These are phyloP conservation scores for Laburnicola sp. DNA, from an alignment of 2,329 filamentous ascomycete genomes.

Conservation along the genomic window DNA sequence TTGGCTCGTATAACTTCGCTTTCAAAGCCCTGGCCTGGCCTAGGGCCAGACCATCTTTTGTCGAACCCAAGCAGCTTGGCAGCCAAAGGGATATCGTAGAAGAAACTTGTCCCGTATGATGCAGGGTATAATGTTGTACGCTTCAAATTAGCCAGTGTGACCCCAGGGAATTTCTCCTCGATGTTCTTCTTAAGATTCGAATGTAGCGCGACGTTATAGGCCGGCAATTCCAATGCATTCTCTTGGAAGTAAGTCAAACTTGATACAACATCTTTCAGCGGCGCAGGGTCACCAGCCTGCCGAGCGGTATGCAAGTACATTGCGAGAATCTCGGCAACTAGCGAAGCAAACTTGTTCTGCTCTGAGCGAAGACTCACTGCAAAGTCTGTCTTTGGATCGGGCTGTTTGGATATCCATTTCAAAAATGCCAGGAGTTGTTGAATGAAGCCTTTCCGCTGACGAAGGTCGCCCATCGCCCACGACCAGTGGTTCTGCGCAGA, in stretches of 20 bases:
- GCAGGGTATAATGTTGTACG: slow-evolving; percentile 68
- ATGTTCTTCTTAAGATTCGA: slow-evolving; percentile 85
- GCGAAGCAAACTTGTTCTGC: slow-evolving; percentile 67
- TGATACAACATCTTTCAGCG: slow-evolving; percentile 71
- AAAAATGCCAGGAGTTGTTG: slow-evolving; percentile 72
- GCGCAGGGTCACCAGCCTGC: slow-evolving; percentile 68
- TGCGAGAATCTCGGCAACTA: slow-evolving; percentile 83
- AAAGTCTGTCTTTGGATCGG: slow-evolving; percentile 26
- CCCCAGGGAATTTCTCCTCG: slow-evolving; percentile 72
- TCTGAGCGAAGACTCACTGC: slow-evolving; percentile 35
- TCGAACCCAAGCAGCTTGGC: slow-evolving; percentile 76
- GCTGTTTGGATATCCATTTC: slow-evolving; percentile 46
- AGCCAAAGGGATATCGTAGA: slow-evolving; percentile 79
- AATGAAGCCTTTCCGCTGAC: slow-evolving; percentile 74
- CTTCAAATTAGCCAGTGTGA: slow-evolving; percentile 77
- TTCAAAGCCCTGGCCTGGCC: slow-evolving; percentile 69
- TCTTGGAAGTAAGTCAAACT: slow-evolving; percentile 79
- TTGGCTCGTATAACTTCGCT: slow-evolving; percentile 86
- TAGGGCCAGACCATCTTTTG: slow-evolving; percentile 67
- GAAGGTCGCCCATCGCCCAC: slow-evolving; percentile 82
- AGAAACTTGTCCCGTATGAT: slow-evolving; percentile 74
- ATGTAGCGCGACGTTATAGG: slow-evolving; percentile 87
- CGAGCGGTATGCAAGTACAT: slow-evolving; percentile 88
- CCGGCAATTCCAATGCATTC: slow-evolving; percentile 74
- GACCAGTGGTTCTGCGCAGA: slow-evolving; percentile 93